A percentile compares a stretch with the other conserved stretches of the same genome.
Conservation (phyloP, 2,329 filamentous ascomycete genomes). For the Gaeumannomyces tritici region DNA sequence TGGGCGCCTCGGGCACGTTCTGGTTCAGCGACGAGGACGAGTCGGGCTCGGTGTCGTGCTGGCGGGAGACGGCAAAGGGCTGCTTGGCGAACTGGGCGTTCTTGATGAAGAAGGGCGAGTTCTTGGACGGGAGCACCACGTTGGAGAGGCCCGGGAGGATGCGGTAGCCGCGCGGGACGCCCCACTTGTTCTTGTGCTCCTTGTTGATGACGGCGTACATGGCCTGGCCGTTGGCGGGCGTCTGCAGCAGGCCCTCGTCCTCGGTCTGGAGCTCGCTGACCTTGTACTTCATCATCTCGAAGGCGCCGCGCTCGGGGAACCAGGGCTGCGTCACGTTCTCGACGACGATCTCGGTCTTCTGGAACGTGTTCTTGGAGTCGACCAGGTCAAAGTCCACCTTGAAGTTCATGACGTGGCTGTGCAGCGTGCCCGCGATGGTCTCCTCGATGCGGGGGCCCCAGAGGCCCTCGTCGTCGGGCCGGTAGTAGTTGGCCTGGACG, state of each 20-base stretch:
- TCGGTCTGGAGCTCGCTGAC: constrained; percentile 14
- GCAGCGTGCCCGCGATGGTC: constrained; percentile 22
- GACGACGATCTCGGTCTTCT: constrained; percentile 21
- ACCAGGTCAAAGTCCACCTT: constrained; percentile 30
- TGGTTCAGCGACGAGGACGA: constrained; percentile 22
- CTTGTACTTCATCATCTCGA: constrained; percentile 22
- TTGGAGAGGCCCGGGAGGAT: constrained; percentile 24
- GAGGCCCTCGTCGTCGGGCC: constrained; percentile 19
- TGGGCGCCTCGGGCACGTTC: constrained; percentile 22
- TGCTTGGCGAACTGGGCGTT: constrained; percentile 12
- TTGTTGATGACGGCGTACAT: constrained; percentile 29
- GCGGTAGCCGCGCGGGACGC: constrained; percentile 29
- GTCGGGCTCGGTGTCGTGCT: constrained; percentile 34
- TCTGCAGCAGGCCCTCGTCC: constrained; percentile 15
- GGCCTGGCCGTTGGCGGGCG: constrained; percentile 24
- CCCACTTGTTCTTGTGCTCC: constrained; percentile 26
- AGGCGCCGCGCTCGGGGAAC: constrained; percentile 24
- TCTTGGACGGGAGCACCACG: constrained; percentile 23
- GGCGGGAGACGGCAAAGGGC: constrained; percentile 28
- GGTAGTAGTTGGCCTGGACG: constrained; percentile 23
- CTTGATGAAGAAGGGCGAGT: constrained; percentile 20
- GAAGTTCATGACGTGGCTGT: constrained; percentile 28
- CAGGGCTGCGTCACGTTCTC: constrained; percentile 23
- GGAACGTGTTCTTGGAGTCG: constrained; percentile 22
- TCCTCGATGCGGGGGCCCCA: constrained; percentile 25